Evolutionary conservation across 352 stramenopile species (phyloP).

Genomic region (Hyaloperonospora arabidopsidis): DNA sequence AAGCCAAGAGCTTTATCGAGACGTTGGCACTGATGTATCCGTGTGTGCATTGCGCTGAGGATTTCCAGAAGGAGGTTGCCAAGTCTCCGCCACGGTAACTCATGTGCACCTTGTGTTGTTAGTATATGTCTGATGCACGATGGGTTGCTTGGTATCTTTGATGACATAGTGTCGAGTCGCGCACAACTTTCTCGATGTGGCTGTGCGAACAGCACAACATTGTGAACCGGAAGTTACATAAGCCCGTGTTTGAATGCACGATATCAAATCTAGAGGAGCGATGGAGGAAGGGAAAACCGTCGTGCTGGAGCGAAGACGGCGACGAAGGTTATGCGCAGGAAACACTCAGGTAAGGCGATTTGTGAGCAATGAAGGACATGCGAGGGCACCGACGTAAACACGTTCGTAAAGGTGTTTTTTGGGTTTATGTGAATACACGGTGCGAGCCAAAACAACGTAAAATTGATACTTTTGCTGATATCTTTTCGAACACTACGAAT

Average conservation of each 20-base stretch:
- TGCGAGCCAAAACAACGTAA: too few species aligned
- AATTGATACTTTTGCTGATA: too few species aligned
- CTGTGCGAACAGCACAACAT: slow-evolving; percentile 97
- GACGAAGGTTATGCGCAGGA: slow-evolving; percentile 26
- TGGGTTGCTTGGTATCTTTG: neutral
- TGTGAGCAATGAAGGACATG: slow-evolving; percentile 1
- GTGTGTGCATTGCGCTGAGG: slow-evolving; percentile 89
- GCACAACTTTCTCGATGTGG: slow-evolving; percentile 91
- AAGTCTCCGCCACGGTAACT: slow-evolving; percentile 86
- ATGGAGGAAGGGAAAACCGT: slow-evolving; percentile 88
- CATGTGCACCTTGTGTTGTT: neutral
- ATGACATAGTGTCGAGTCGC: slow-evolving; percentile 73
- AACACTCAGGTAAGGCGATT: slow-evolving; percentile 14
- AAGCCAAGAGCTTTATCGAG: slow-evolving; percentile 87
- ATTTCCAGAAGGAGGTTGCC: slow-evolving; percentile 93
- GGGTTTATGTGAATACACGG: too few species aligned
- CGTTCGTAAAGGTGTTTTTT: too few species aligned
- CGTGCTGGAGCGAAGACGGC: slow-evolving; percentile 72
- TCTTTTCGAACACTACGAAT: too few species aligned
- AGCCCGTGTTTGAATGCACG: slow-evolving; percentile 89
- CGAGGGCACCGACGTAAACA: neutral
- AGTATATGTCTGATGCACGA: neutral
- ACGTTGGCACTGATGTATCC: slow-evolving; percentile 90
- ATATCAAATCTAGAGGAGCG: slow-evolving; percentile 90
- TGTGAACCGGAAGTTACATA: slow-evolving; percentile 96